These are phyloP conservation scores for Lithohypha guttulata DNA, from an alignment of 2,329 filamentous ascomycete genomes.

Conservation along the genomic window DNA sequence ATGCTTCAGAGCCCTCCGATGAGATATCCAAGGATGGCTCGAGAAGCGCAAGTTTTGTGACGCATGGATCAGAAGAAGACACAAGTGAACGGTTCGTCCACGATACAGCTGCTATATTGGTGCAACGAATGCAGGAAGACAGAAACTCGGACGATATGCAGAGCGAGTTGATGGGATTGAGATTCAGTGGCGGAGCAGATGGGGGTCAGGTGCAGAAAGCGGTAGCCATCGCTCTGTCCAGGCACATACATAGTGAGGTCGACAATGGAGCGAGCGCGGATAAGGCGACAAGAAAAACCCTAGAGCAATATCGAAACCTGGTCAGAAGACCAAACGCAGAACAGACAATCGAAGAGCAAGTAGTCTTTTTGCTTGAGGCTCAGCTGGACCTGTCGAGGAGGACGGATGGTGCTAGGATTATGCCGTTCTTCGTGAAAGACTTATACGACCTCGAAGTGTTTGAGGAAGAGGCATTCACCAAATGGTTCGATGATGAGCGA, in stretches of 20 bases:
- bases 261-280: slow-evolving; percentile 47
- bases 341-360: slow-evolving; percentile 55
- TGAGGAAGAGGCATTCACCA: slow-evolving; percentile 77
- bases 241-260: slow-evolving; percentile 63
- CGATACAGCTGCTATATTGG: slow-evolving; percentile 76
- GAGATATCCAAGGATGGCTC: slow-evolving; percentile 36
- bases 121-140: slow-evolving; percentile 68
- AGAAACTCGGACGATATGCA: slow-evolving; percentile 72
- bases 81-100: slow-evolving; percentile 60
- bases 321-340: slow-evolving; percentile 51
- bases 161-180: slow-evolving; percentile 86
- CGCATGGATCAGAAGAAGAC: slow-evolving; percentile 55
- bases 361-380: slow-evolving; percentile 71
- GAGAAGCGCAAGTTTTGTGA: slow-evolving; percentile 61
- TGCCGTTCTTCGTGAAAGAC: slow-evolving; percentile 71
- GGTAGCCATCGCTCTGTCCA: slow-evolving; percentile 74
- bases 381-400: slow-evolving; percentile 66
- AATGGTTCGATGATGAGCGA: slow-evolving; percentile 75
- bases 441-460: slow-evolving; percentile 75
- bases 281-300: slow-evolving; percentile 54
- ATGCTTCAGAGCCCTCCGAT: slow-evolving; percentile 33
- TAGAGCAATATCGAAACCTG: slow-evolving; percentile 54
- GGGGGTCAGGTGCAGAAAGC: slow-evolving; percentile 80
- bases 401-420: slow-evolving; percentile 53
- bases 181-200: slow-evolving; percentile 80